These are phyloP conservation scores for Xylaria hypoxylon DNA, from an alignment of 2,329 filamentous ascomycete genomes.

Conservation along the genomic window DNA sequence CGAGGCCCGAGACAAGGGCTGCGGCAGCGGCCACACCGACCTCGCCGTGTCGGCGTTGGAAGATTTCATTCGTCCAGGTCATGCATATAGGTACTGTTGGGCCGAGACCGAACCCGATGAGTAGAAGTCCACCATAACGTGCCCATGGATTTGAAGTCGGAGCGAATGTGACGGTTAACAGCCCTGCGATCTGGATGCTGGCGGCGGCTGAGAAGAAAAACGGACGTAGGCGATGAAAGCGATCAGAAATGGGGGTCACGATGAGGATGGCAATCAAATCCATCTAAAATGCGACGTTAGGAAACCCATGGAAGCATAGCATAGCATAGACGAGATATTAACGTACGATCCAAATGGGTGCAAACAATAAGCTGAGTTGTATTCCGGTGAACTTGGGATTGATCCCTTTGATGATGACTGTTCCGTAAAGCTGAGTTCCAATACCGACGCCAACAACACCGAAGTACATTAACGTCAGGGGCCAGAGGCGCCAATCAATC, in stretches of 20 bases:
- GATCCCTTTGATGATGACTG: conserved; percentile 85
- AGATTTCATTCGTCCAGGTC: conserved; percentile 92
- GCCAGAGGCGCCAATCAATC: conserved; percentile 90
- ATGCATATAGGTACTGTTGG: conserved; percentile 94
- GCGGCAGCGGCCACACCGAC: conserved; percentile 89
- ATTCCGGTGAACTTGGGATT: conserved; percentile 78
- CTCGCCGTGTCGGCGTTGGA: conserved; percentile 88
- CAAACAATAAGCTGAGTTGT: conserved; percentile 83
- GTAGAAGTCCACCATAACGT: conserved; percentile 86
- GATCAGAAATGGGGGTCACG: conserved; percentile 86
- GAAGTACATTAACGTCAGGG: conserved; percentile 90
- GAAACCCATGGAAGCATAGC: background rate
- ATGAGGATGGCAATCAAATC: conserved; percentile 89
- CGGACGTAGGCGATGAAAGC: conserved; percentile 83
- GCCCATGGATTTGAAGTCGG: conserved; percentile 77
- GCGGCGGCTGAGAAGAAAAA: conserved; percentile 83
- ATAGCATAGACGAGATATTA: background rate
- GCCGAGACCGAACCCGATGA: conserved; percentile 90
- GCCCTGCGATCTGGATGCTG: conserved; percentile 82
- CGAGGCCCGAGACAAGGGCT: conserved; percentile 86
- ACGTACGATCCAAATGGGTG: conserved; percentile 90
- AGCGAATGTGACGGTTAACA: conserved; percentile 83
- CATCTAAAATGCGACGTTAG: conserved; percentile 65
- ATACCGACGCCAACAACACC: conserved; percentile 94
- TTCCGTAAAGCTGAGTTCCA: conserved; percentile 88